A percentile compares a stretch with the other conserved stretches of the same genome.
Conservation (phyloP, 352 stramenopile species). For the Elongisporangium anandrum region DNA sequence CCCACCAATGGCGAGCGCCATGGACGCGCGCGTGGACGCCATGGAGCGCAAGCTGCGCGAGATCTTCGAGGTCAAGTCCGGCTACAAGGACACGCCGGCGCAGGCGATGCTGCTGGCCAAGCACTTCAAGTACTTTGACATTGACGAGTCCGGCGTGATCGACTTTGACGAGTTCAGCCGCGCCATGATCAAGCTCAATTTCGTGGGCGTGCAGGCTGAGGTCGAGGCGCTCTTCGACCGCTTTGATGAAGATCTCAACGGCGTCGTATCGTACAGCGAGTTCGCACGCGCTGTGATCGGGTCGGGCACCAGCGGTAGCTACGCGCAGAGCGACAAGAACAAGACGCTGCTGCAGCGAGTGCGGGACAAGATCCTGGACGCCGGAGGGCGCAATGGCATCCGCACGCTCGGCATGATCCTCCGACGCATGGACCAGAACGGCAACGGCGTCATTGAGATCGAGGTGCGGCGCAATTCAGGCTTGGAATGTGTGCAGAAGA, state of each 20-base stretch:
- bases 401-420: slow-evolving; percentile 64
- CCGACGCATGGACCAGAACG: slow-evolving; percentile 77
- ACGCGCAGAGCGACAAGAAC: background rate
- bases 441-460: slow-evolving; percentile 61
- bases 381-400: slow-evolving; percentile 70
- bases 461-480: slow-evolving; percentile 21
- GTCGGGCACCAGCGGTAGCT: slow-evolving; percentile 2
- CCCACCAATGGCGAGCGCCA: slow-evolving; percentile 6
- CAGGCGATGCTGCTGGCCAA: slow-evolving; percentile 53
- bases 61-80: slow-evolving; percentile 70
- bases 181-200: slow-evolving; percentile 85
- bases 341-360: slow-evolving; percentile 37
- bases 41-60: slow-evolving; percentile 51
- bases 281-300: slow-evolving; percentile 58
- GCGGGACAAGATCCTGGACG: slow-evolving; percentile 47
- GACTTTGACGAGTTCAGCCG: slow-evolving; percentile 88
- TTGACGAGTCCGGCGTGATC: slow-evolving; percentile 58
- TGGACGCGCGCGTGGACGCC: slow-evolving; percentile 42
- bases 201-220: slow-evolving; percentile 85
- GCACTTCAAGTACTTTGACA: slow-evolving; percentile 80
- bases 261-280: slow-evolving; percentile 71
- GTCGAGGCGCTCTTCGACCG: slow-evolving; percentile 85
- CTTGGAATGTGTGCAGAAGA: slow-evolving; percentile 1
- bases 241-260: slow-evolving; percentile 82
- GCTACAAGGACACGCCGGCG: slow-evolving; percentile 50